Evolutionary conservation across 257 asterid species (phyloP).

Genomic region (Solanum medicagineum): DNA sequence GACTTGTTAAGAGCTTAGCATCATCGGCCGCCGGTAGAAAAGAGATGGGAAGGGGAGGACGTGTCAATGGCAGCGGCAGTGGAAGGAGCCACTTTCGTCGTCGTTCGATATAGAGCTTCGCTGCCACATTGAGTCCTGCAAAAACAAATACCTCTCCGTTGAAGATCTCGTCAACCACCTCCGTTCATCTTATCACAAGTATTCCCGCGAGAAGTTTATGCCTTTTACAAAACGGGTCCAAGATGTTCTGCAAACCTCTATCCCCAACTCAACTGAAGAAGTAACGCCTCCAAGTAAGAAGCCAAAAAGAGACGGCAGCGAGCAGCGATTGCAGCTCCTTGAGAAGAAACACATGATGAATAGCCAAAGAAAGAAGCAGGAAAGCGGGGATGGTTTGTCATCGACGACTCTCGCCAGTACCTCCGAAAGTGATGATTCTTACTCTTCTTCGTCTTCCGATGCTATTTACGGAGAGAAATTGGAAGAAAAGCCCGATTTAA

Average conservation of each 20-base stretch:
- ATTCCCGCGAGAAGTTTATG: constrained; percentile 40
- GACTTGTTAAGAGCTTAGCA: too few species aligned
- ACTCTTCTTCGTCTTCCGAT: constrained; percentile 39
- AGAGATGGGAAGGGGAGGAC: background rate
- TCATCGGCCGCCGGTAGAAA: background rate
- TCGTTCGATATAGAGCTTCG: constrained; percentile 12
- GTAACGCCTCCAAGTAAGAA: constrained; percentile 9
- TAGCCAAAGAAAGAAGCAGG: constrained; percentile 1
- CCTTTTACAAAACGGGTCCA: constrained; percentile 40
- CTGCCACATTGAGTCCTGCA: constrained; percentile 26
- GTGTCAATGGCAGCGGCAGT: background rate
- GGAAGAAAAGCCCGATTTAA: constrained; percentile 62
- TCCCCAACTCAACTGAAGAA: background rate
- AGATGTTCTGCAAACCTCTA: constrained; percentile 3
- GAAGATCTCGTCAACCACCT: constrained; percentile 65
- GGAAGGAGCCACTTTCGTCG: background rate
- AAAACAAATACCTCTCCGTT: constrained; percentile 9
- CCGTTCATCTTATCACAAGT: constrained; percentile 34
- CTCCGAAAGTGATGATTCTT: background rate
- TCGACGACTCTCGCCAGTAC: background rate
- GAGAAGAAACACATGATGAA: constrained; percentile 34
- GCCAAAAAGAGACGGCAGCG: constrained; percentile 13
- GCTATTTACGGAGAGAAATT: constrained; percentile 40
- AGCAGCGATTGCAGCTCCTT: constrained; percentile 39
- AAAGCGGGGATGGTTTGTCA: background rate